A percentile compares a stretch with the other conserved stretches of the same genome.
Conservation (phyloP, 495 filamentous ascomycete species). For the Lentithecium fluviatile region DNA sequence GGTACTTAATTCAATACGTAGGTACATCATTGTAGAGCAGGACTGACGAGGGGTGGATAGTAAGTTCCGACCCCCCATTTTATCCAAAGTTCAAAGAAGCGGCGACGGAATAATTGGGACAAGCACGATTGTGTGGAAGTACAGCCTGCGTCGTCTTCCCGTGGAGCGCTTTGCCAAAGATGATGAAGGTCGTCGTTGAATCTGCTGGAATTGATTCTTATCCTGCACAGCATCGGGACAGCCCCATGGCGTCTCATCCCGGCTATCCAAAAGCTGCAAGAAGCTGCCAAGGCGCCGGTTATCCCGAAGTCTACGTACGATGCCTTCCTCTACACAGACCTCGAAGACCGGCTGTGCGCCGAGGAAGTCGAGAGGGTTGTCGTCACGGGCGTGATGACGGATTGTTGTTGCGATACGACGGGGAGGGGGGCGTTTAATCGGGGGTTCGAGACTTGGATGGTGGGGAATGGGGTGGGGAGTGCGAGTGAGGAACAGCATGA, state of each 20-base stretch:
- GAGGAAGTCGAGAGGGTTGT: slow-evolving; percentile 39
- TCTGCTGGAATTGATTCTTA: too few relatives aligned
- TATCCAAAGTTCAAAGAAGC: too few relatives aligned
- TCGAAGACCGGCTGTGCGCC: slow-evolving; percentile 34
- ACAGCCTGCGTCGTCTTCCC: too few relatives aligned
- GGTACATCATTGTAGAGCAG: too few relatives aligned
- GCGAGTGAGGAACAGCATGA: slow-evolving; percentile 42
- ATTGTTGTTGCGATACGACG: slow-evolving; percentile 49
- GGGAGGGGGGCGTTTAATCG: slow-evolving; percentile 46
- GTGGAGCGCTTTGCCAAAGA: too few relatives aligned
- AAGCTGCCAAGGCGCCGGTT: slow-evolving; percentile 1
- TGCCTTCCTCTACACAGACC: slow-evolving; percentile 30
- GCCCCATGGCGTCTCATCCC: slow-evolving; percentile 44
- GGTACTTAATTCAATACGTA: too few relatives aligned
- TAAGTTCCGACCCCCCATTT: too few relatives aligned
- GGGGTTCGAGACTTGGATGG: slow-evolving; percentile 48
- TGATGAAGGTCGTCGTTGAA: too few relatives aligned
- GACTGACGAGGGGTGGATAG: too few relatives aligned
- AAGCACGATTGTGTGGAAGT: too few relatives aligned
- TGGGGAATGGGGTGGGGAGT: slow-evolving; percentile 45
- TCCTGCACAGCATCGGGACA: slow-evolving; percentile 11
- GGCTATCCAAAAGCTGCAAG: slow-evolving; percentile 31
- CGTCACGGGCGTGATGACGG: slow-evolving; percentile 49
- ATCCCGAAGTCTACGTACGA: slow-evolving; percentile 39
- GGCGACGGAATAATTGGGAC: too few relatives aligned